Evolutionary conservation across 2,329 filamentous ascomycete genomes (phyloP).

Genomic region (Lachnellula cervina): DNA sequence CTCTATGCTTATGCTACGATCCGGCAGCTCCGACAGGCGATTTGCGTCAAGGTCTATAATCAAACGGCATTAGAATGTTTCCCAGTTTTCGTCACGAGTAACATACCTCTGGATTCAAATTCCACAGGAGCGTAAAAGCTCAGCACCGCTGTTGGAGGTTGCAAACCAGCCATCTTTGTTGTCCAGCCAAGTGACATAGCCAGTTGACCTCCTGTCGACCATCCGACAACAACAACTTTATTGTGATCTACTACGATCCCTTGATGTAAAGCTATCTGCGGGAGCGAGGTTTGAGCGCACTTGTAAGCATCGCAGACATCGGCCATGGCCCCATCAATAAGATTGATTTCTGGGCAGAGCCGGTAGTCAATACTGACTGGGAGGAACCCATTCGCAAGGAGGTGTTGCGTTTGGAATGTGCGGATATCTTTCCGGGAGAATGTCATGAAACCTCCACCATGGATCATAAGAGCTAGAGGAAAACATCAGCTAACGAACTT

Average conservation of each 20-base stretch:
- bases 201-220: conserved; percentile 45
- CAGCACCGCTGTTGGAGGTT: conserved; percentile 39
- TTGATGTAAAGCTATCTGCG: background rate
- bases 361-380: conserved; percentile 47
- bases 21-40: background rate
- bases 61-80: background rate
- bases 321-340: conserved; percentile 41
- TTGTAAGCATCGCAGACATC: conserved; percentile 40
- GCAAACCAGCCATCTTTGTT: conserved; percentile 23
- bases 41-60: background rate
- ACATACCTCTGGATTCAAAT: conserved; percentile 13
- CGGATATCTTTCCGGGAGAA: conserved; percentile 36
- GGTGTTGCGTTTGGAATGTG: conserved; percentile 33
- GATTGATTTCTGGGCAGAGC: conserved; percentile 44
- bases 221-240: conserved; percentile 40
- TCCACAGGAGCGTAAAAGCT: conserved; percentile 41
- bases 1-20: too few relatives aligned
- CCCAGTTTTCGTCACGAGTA: background rate
- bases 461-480: conserved; percentile 39
- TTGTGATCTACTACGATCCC: conserved; percentile 25
- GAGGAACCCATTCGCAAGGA: conserved; percentile 38
- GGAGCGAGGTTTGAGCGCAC: conserved; percentile 37
- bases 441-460: conserved; percentile 40
- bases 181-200: conserved; percentile 42
- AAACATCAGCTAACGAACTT: background rate